These are phyloP conservation scores for Geotrichum citri-aurantii DNA, from an alignment of 1,139 yeast genomes.

Conservation along the genomic window DNA sequence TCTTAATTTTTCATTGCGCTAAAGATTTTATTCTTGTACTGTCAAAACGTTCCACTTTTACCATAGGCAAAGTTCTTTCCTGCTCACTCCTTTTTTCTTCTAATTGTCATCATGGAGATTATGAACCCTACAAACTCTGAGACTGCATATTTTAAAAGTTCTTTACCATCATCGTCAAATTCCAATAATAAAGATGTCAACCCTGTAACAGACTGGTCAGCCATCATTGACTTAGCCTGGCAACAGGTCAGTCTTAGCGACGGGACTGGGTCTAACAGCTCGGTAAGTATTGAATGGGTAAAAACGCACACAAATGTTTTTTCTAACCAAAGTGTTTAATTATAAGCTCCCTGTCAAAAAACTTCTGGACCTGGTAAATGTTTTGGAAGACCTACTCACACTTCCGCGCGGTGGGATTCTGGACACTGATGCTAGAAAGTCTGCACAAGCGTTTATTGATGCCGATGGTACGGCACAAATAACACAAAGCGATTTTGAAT, in stretches of 20 bases:
- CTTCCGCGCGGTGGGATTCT: constrained; percentile 11
- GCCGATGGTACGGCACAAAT: constrained; percentile 3
- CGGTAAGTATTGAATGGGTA: not conserved
- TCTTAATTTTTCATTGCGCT: not conserved
- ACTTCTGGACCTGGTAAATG: constrained; percentile 12
- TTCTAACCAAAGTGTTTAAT: not conserved
- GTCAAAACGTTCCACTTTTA: not conserved
- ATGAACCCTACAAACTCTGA: not conserved
- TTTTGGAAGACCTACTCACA: constrained; percentile 7
- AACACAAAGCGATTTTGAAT: constrained; percentile 9
- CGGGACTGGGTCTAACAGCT: not conserved
- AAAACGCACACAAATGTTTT: not conserved
- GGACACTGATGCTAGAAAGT: constrained; percentile 8
- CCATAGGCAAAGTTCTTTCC: not conserved
- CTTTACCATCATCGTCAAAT: not conserved
- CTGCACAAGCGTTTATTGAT: constrained; percentile 6
- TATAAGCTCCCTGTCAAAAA: constrained; percentile 4
- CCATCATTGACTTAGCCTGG: constrained; percentile 7
- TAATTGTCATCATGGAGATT: not conserved
- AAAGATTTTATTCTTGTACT: not conserved
- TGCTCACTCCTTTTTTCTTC: not conserved
- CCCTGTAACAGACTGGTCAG: constrained; percentile 7
- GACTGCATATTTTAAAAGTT: not conserved
- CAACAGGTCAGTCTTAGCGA: not conserved
- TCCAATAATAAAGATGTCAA: not conserved